Percentiles rank a stretch among this genome's conserved stretches.
phyloP scores from a whole-genome alignment of 1,284 basidiomycete species.

The Agaricales sp. region DNA sequence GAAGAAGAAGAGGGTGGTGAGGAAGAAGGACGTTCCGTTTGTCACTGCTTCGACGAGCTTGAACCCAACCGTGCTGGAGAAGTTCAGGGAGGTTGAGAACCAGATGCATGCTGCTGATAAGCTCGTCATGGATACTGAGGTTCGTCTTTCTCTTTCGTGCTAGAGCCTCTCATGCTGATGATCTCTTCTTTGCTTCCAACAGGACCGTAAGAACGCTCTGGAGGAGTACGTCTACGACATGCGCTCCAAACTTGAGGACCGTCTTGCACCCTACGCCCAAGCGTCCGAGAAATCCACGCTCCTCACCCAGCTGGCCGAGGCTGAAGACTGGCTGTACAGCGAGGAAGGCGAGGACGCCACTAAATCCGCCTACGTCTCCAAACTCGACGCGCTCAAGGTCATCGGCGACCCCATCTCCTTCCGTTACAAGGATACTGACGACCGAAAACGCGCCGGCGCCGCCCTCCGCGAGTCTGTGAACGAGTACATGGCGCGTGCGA shows the following conservation, averaged over 20 bases:
- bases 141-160: conserved; percentile 22
- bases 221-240: conserved; percentile 97
- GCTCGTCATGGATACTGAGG: conserved; percentile 92
- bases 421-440: conserved; percentile 76
- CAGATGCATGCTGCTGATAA: conserved; percentile 86
- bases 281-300: conserved; percentile 70
- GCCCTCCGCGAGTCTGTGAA: conserved; percentile 80
- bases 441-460: conserved; percentile 61
- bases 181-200: conserved; percentile 6
- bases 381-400: conserved; percentile 71
- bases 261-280: conserved; percentile 68
- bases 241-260: conserved; percentile 83
- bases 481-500: conserved; percentile 73
- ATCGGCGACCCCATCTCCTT: conserved; percentile 78
- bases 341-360: conserved; percentile 92
- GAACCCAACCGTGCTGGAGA: conserved; percentile 53
- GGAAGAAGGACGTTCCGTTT: conserved; percentile 75
- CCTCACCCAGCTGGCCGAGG: conserved; percentile 55
- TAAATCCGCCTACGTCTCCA: conserved; percentile 81
- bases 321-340: conserved; percentile 92
- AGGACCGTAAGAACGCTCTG: conserved; percentile 94
- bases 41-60: conserved; percentile 54
- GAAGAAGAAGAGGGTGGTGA: conserved; percentile 76
- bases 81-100: conserved; percentile 69
- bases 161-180: not conserved